These are phyloP conservation scores for Trichophyton benhamiae DNA, from an alignment of 2,329 filamentous ascomycete genomes.

Conservation along the genomic window DNA sequence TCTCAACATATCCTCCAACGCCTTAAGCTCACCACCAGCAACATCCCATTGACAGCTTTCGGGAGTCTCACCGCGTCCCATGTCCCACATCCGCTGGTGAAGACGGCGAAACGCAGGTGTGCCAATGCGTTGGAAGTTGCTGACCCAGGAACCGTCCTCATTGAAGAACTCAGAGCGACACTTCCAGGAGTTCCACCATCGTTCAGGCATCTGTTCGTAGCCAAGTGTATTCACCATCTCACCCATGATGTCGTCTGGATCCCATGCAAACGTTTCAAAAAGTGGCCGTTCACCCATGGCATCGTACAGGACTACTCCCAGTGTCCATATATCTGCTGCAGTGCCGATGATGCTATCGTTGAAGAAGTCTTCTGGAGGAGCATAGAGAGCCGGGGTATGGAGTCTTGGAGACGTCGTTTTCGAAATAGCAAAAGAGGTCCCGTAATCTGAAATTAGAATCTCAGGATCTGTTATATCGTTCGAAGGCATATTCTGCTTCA, in stretches of 20 bases:
- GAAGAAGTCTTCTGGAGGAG: constrained; percentile 16
- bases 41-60: constrained; percentile 18
- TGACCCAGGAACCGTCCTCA: constrained; percentile 15
- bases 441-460: constrained; percentile 18
- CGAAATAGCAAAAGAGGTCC: constrained; percentile 16
- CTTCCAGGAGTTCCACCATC: constrained; percentile 15
- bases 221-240: constrained; percentile 18
- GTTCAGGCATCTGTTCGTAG: constrained; percentile 1
- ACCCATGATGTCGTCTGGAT: constrained; percentile 15
- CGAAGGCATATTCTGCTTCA: constrained; percentile 15
- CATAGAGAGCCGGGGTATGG: constrained; percentile 15
- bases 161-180: constrained; percentile 16
- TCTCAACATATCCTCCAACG: constrained; percentile 16
- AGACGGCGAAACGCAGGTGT: constrained; percentile 13
- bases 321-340: constrained; percentile 17
- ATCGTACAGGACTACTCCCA: constrained; percentile 16
- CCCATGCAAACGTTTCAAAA: constrained; percentile 17
- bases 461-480: constrained; percentile 15
- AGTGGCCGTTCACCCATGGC: constrained; percentile 15
- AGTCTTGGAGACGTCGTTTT: constrained; percentile 15
- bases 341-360: constrained; percentile 11
- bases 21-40: constrained; percentile 15
- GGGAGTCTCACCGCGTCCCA: constrained; percentile 16
- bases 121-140: constrained; percentile 14
- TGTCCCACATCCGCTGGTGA: constrained; percentile 14